Conservation (phyloP, 805 yeast genomes). For the Saturnispora besseyi region DNA sequence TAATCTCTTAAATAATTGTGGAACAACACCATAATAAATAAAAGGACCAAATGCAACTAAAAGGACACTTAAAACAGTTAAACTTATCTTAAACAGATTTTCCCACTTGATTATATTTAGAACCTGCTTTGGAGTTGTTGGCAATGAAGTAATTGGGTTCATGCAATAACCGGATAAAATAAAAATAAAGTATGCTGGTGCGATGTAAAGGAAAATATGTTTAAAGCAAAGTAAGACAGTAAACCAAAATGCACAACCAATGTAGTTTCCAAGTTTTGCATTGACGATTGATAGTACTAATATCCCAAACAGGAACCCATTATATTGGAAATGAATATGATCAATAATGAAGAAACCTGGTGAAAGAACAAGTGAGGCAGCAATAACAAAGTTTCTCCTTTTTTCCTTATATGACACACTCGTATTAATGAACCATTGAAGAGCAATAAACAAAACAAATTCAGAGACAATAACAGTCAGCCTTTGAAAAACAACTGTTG, state of each 20-base stretch:
- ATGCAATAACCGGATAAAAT: slow-evolving; percentile 68
- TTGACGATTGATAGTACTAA: slow-evolving; percentile 64
- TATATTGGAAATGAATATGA: slow-evolving; percentile 95
- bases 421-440: slow-evolving; percentile 61
- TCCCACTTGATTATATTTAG: slow-evolving; percentile 37
- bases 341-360: slow-evolving; percentile 90
- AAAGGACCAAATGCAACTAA: slow-evolving; percentile 74
- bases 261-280: slow-evolving; percentile 49
- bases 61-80: slow-evolving; percentile 54
- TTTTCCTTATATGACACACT: slow-evolving; percentile 29
- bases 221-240: slow-evolving; percentile 80
- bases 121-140: slow-evolving; percentile 16
- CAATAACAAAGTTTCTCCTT: slow-evolving; percentile 59
- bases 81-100: slow-evolving; percentile 53
- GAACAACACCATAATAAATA: slow-evolving; percentile 47
- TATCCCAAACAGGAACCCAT: slow-evolving; percentile 86
- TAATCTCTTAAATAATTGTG: slow-evolving; percentile 56
- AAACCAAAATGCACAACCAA: slow-evolving; percentile 61
- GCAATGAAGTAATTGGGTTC: slow-evolving; percentile 27
- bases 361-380: slow-evolving; percentile 71
- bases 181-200: slow-evolving; percentile 86
- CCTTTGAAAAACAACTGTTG: slow-evolving; percentile 80
- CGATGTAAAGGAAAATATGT: slow-evolving; percentile 85
- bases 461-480: slow-evolving; percentile 74
- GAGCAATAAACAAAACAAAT: slow-evolving; percentile 53